Conservation (phyloP, 371 early-diverging fungal genomes). For the Mucor plumbeus region DNA sequence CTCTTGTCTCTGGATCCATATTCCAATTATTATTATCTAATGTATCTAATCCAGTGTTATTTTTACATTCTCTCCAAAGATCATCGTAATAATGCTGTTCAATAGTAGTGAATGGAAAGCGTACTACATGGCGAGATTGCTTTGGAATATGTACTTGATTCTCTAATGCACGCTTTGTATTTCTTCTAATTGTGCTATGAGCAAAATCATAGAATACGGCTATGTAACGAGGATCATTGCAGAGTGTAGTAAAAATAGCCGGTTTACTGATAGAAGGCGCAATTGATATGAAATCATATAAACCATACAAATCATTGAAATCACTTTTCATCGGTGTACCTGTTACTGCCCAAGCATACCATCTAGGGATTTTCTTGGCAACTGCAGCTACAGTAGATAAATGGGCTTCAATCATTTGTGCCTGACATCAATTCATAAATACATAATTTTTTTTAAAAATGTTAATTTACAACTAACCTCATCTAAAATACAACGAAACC, state of each 20-base stretch:
- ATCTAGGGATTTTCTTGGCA: constrained; percentile 61
- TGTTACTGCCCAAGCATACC: constrained; percentile 73
- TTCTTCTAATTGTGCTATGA: constrained; percentile 58
- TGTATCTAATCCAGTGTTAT: constrained; percentile 23
- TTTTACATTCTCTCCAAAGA: constrained; percentile 50
- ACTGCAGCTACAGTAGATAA: constrained; percentile 54
- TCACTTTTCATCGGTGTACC: constrained; percentile 68
- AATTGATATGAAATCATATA: constrained; percentile 52
- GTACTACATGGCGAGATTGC: constrained; percentile 54
- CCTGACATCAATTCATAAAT: constrained; percentile 34
- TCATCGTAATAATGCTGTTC: constrained; percentile 71
- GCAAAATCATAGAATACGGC: constrained; percentile 41
- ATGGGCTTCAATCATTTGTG: constrained; percentile 70
- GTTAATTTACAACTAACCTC: constrained; percentile 19
- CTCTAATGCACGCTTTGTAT: constrained; percentile 55
- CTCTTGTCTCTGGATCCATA: neutral
- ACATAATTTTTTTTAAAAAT: too few species aligned
- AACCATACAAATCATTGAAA: constrained; percentile 58
- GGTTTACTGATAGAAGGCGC: constrained; percentile 34
- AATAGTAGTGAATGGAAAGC: constrained; percentile 59
- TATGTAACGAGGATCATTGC: constrained; percentile 20
- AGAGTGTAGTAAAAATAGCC: constrained; percentile 25
- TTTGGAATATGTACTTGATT: constrained; percentile 63
- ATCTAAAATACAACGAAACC: constrained; percentile 67
- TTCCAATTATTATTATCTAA: constrained; percentile 36